Evolutionary conservation across 2,329 filamentous ascomycete genomes (phyloP).

Genomic region (Aureobasidium sp.): DNA sequence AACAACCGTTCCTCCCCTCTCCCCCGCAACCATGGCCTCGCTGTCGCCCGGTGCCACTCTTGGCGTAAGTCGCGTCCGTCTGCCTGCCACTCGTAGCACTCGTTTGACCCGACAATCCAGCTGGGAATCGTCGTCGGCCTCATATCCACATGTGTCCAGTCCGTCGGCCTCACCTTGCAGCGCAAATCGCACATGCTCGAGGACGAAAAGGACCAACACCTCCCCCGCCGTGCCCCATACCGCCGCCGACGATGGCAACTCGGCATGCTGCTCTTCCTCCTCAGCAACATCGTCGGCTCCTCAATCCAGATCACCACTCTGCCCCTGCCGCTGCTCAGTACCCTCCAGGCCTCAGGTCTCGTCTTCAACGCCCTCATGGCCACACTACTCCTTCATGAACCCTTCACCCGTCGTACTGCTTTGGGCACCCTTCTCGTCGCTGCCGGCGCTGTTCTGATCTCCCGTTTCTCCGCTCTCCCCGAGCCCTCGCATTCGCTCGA

Average conservation of each 20-base stretch:
- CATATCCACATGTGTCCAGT: constrained; percentile 89
- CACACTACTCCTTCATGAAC: constrained; percentile 82
- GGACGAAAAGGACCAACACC: constrained; percentile 78
- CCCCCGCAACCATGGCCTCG: constrained; percentile 15
- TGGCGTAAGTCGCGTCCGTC: constrained; percentile 14
- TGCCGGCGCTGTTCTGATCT: constrained; percentile 81
- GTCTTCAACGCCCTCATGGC: constrained; percentile 99
- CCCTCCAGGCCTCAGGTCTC: constrained; percentile 87
- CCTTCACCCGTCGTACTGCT: constrained; percentile 90
- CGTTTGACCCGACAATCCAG: background rate
- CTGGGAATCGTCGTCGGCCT: constrained; percentile 90
- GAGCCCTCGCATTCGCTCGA: constrained; percentile 83
- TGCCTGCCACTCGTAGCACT: background rate
- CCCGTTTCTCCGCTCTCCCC: constrained; percentile 85
- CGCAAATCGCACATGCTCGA: constrained; percentile 97
- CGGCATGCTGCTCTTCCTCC: constrained; percentile 94
- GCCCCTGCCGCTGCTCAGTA: constrained; percentile 87
- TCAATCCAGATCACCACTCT: constrained; percentile 96
- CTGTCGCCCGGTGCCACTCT: constrained; percentile 18
- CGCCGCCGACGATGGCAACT: constrained; percentile 86
- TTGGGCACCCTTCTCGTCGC: constrained; percentile 85
- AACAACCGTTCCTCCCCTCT: background rate
- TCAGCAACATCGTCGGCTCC: constrained; percentile 89
- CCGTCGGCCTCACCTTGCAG: constrained; percentile 88
- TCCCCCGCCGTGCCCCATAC: constrained; percentile 78